These are phyloP conservation scores for Herpetospermum pedunculosum DNA, from an alignment of 306 rosid species.

Conservation along the genomic window DNA sequence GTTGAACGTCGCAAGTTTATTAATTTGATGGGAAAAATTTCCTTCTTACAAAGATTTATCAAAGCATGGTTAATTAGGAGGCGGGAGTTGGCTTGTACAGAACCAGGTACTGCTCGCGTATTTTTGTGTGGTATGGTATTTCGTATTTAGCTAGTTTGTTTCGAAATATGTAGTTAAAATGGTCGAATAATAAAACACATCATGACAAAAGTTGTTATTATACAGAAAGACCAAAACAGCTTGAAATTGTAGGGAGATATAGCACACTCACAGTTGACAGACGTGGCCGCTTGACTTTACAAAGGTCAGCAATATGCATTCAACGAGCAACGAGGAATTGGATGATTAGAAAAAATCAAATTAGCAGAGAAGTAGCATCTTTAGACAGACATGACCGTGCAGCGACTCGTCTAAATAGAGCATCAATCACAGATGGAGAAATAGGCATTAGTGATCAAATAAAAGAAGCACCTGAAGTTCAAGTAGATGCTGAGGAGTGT, in stretches of 20 bases:
- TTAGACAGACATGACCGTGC: constrained; percentile 14
- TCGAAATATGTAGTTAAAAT: background rate
- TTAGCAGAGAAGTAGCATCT: background rate
- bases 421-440: constrained; percentile 14
- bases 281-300: constrained; percentile 29
- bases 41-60: constrained; percentile 49
- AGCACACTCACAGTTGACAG: constrained; percentile 28
- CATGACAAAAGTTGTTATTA: constrained; percentile 12
- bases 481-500: constrained; percentile 43
- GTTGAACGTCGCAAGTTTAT: constrained; percentile 30
- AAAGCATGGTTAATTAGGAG: constrained; percentile 51
- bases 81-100: constrained; percentile 20
- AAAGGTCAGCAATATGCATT: constrained; percentile 23
- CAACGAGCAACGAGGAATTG: constrained; percentile 35
- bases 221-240: constrained; percentile 31
- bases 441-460: constrained; percentile 23
- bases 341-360: constrained; percentile 30
- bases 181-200: constrained; percentile 10
- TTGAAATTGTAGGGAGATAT: constrained; percentile 26
- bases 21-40: constrained; percentile 28
- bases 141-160: constrained; percentile 3
- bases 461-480: constrained; percentile 29
- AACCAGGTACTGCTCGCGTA: constrained; percentile 16
- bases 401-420: constrained; percentile 23
- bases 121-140: constrained; percentile 29